Conservation (phyloP, 192 early-diverging fungal genomes). For the Coemansia sp. region DNA sequence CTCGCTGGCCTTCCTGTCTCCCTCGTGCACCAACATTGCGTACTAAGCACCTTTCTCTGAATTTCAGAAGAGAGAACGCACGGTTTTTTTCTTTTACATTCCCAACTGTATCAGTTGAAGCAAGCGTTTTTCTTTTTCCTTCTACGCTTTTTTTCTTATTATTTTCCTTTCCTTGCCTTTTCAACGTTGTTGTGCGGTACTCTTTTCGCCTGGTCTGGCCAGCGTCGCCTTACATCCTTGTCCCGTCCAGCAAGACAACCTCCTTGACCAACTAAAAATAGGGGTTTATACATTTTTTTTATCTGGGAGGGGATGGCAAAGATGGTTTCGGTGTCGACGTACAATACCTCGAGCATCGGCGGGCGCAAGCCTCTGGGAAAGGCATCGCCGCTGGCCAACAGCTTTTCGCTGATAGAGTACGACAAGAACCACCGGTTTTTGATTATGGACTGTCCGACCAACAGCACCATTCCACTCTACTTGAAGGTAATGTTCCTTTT, state of each 20-base stretch:
- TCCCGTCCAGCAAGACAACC: background rate
- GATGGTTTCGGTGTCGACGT: constrained; percentile 41
- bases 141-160: background rate
- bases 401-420: constrained; percentile 51
- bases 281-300: background rate
- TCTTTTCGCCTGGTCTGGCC: constrained; percentile 4
- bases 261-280: constrained; percentile 1
- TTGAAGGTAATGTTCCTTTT: constrained; percentile 51
- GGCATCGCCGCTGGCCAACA: constrained; percentile 40
- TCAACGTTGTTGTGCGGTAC: background rate
- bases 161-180: background rate
- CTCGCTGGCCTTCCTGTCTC: constrained; percentile 45
- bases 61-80: background rate
- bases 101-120: background rate
- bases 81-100: background rate
- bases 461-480: constrained; percentile 71
- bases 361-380: constrained; percentile 49
- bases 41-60: too few species aligned
- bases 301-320: constrained; percentile 24
- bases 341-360: constrained; percentile 32
- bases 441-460: constrained; percentile 90
- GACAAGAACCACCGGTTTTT: constrained; percentile 68
- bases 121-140: background rate
- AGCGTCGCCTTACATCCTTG: background rate
- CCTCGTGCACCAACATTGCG: constrained; percentile 26